Conservation (phyloP, 352 stramenopile genomes). For the Phytopythium oedochilum region DNA sequence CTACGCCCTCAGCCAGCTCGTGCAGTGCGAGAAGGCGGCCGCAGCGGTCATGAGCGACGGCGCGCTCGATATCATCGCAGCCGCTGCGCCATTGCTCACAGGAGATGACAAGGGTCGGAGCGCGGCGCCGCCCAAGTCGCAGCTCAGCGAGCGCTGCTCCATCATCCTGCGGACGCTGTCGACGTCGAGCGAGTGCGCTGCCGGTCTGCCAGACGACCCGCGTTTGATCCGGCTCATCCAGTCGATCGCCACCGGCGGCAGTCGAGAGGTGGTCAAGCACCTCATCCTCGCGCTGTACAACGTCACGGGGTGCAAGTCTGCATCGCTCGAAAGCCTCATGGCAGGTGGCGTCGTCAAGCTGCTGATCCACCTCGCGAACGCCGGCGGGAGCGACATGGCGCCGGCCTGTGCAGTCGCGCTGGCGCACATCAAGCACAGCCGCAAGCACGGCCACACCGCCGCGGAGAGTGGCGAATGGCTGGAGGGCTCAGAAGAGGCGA, state of each 20-base stretch:
- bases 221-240: conserved; percentile 49
- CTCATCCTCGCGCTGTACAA: conserved; percentile 75
- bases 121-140: conserved; percentile 3
- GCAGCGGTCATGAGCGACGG: conserved; percentile 49
- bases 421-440: conserved; percentile 72
- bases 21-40: conserved; percentile 34
- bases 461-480: conserved; percentile 1
- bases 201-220: conserved; percentile 41
- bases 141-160: conserved; percentile 55
- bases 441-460: conserved; percentile 34
- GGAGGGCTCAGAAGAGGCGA: conserved; percentile 13
- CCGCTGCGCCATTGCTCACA: conserved; percentile 19
- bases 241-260: conserved; percentile 27
- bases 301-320: conserved; percentile 43
- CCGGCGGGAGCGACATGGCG: conserved; percentile 48
- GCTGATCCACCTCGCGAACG: conserved; percentile 56
- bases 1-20: conserved; percentile 68
- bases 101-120: background rate
- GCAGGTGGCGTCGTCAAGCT: conserved; percentile 42
- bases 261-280: conserved; percentile 47
- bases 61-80: conserved; percentile 50
- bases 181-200: conserved; percentile 36
- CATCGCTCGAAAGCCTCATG: conserved; percentile 43
- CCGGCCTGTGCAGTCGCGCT: conserved; percentile 64
- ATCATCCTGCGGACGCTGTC: conserved; percentile 71